Evolutionary conservation across 495 filamentous ascomycete genomes (phyloP), one percentile per base, ranked within the genome.

Genomic region (Staphylotrichum tortipilum): DNA sequence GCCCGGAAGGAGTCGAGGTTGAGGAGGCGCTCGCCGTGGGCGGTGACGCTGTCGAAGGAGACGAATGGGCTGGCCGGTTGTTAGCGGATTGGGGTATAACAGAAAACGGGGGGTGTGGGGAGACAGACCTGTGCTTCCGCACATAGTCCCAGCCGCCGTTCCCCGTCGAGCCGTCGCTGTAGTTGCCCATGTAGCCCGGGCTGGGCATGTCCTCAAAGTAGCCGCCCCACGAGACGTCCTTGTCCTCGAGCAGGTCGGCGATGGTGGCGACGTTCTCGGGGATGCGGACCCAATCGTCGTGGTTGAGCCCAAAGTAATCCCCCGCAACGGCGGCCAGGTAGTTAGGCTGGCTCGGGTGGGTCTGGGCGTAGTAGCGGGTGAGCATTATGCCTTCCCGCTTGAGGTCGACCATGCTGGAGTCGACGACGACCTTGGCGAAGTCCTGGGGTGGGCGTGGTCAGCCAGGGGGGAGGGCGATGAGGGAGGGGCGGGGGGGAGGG

Each of bases 171-270:
- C 68, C 59, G 28, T 73, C 67, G 52, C 78, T 77, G 7, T 64
- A 70, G 37, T 73, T 74, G 31, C 72, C 81, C 73, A 83, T 77
- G 62, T 78, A 86, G 2, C 83, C 83, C 4, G 83, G 79, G 10
- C 81, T 76, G 1, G 84, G 83, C 45, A 81, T 50, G 21, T 77
- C 74, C 62, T 88, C 81, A 51, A 83, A 78, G 57, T 88, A 86
- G 33, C 81, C 79, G 36, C 67, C 74, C 82, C 83, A 88, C 28
- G 74, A 62, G 42, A 86, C 78, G 12, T 69, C 52, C 60, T 76
- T 78, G 53, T 69, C 73, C 47, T 86, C 82, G 10, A 87, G 69
- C 19, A 86, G 60, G 67, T 88, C 83, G 11, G 77, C 81, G 31
- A 87, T 63, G 12, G 82, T 85, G 17, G 78, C 84, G 9, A 87